phyloP scores from a whole-genome alignment of 1,284 basidiomycete species.

The Heliocybe sulcata region DNA sequence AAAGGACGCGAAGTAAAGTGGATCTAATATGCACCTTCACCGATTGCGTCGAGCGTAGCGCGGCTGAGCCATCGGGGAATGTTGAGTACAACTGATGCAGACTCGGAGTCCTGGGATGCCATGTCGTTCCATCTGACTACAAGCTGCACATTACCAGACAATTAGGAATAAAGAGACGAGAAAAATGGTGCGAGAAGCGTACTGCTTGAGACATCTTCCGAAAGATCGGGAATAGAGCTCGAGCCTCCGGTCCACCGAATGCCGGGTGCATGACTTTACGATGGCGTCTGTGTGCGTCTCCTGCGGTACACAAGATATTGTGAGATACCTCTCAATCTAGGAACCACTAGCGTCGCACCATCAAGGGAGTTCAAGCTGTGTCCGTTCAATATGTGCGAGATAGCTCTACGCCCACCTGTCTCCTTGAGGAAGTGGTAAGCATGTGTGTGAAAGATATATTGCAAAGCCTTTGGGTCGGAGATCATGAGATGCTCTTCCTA shows the following conservation, averaged over 20 bases:
- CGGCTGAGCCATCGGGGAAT: constrained; percentile 21
- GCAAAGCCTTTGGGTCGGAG: not conserved
- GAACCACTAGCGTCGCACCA: no score
- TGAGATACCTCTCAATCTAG: no score
- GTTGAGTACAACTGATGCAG: constrained; percentile 30
- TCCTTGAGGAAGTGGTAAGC: not conserved
- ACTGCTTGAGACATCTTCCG: constrained; percentile 37
- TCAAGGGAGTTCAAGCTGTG: not conserved
- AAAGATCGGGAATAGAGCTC: constrained; percentile 42
- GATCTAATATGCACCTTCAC: constrained; percentile 19
- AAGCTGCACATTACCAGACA: no score
- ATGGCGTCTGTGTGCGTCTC: constrained; percentile 20
- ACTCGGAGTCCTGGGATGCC: no score
- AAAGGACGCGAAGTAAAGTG: not conserved
- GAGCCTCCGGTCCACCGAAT: constrained; percentile 30
- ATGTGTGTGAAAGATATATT: not conserved
- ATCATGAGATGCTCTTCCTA: not conserved
- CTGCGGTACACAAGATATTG: no score
- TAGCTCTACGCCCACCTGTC: constrained; percentile 11
- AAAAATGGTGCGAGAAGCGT: no score
- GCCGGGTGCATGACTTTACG: constrained; percentile 14
- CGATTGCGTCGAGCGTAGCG: constrained; percentile 25
- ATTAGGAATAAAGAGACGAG: no score
- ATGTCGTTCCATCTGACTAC: no score
- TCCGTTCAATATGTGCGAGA: not conserved